These are phyloP conservation scores for Aureobasidium uvarum DNA, from an alignment of 2,329 filamentous ascomycete genomes.

Conservation along the genomic window DNA sequence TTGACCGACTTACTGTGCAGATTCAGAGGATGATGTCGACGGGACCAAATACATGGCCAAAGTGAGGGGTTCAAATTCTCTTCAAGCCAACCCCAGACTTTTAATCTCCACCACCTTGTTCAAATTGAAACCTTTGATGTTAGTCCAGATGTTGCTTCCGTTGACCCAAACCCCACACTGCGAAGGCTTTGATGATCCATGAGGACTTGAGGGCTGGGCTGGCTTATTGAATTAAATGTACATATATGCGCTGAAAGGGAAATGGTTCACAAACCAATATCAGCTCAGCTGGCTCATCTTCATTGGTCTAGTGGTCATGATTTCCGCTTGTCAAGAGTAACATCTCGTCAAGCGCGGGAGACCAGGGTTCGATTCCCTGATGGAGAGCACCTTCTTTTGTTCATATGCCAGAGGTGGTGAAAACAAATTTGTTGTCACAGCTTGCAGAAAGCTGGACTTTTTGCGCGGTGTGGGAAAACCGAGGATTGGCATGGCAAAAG, in stretches of 20 bases:
- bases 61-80: background rate
- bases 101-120: background rate
- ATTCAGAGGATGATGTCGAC: background rate
- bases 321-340: background rate
- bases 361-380: background rate
- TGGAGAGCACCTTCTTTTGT: background rate
- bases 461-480: too few relatives aligned
- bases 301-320: constrained; percentile 1
- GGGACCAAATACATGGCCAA: background rate
- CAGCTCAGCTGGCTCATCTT: background rate
- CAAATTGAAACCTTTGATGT: too few relatives aligned
- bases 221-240: too few relatives aligned
- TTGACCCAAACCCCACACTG: too few relatives aligned
- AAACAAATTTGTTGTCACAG: background rate
- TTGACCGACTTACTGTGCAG: too few relatives aligned
- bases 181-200: too few relatives aligned
- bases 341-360: background rate
- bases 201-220: too few relatives aligned
- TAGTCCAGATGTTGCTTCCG: too few relatives aligned
- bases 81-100: background rate
- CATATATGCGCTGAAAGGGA: too few relatives aligned
- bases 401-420: background rate
- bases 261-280: too few relatives aligned
- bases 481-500: too few relatives aligned
- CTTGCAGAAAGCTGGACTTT: background rate